Conservation (phyloP, 257 asterid genomes). For the Echium plantagineum region DNA sequence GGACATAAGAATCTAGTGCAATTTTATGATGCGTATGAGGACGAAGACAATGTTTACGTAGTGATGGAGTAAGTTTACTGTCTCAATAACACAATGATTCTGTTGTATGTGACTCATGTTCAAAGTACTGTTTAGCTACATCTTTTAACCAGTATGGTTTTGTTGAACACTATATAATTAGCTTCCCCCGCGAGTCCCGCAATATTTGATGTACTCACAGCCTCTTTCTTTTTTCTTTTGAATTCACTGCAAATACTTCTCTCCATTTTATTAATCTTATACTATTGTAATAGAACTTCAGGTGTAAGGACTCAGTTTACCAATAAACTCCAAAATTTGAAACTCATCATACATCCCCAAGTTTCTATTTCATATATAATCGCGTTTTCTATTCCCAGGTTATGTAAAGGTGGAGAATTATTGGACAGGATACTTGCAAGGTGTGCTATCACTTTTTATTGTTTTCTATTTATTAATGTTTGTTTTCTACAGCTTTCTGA, state of each 20-base stretch:
- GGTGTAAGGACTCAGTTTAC: no score
- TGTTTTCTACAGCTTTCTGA: background rate
- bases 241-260: no score
- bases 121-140: background rate
- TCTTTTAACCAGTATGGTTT: no score
- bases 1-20: slow-evolving; percentile 57
- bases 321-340: no score
- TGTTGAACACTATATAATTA: no score
- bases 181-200: no score
- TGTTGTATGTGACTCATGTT: background rate
- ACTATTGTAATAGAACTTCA: no score
- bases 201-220: no score
- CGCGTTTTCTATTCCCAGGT: slow-evolving; percentile 26
- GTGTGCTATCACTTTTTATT: slow-evolving; percentile 15
- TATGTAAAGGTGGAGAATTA: slow-evolving; percentile 83
- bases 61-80: slow-evolving; percentile 55
- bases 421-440: slow-evolving; percentile 68
- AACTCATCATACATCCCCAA: background rate
- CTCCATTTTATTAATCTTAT: no score
- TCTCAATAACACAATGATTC: background rate
- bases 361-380: slow-evolving; percentile 2
- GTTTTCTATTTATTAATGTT: background rate
- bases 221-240: no score
- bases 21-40: slow-evolving; percentile 58
- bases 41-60: slow-evolving; percentile 46